Evolutionary conservation across 2,329 filamentous ascomycete genomes (phyloP).

Genomic region (Paraphoma chrysanthemicola): DNA sequence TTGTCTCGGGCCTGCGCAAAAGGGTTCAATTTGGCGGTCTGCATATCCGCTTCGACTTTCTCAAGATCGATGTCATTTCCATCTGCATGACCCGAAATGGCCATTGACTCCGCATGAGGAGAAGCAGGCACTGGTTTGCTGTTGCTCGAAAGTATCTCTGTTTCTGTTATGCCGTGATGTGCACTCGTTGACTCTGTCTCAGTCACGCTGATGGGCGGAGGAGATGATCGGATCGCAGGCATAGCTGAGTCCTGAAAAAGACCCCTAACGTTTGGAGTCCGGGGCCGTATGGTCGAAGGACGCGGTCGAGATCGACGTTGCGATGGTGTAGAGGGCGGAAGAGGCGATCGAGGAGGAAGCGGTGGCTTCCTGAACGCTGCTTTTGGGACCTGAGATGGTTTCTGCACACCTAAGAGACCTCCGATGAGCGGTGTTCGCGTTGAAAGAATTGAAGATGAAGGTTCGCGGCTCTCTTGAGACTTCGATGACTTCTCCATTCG

Average conservation of each 20-base stretch:
- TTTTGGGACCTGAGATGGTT: constrained; percentile 1
- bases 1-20: constrained; percentile 22
- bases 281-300: background rate
- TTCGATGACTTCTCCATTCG: background rate
- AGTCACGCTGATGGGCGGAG: constrained; percentile 10
- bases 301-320: constrained; percentile 1
- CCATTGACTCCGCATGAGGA: constrained; percentile 47
- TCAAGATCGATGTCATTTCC: constrained; percentile 36
- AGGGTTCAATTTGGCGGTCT: constrained; percentile 37
- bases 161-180: constrained; percentile 4
- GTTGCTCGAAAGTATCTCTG: constrained; percentile 49
- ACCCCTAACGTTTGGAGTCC: background rate
- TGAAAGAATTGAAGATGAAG: constrained; percentile 1
- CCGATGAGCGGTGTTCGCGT: constrained; percentile 19
- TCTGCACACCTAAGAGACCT: constrained; percentile 15
- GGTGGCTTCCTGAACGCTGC: constrained; percentile 24
- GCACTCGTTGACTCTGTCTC: constrained; percentile 3
- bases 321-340: constrained; percentile 22
- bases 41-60: constrained; percentile 31
- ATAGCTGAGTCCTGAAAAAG: constrained; percentile 2
- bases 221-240: constrained; percentile 16
- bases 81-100: constrained; percentile 48
- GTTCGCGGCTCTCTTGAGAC: background rate
- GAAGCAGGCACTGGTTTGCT: constrained; percentile 52
- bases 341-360: constrained; percentile 8